These are phyloP conservation scores for Ascomycota sp. DNA, from an alignment of 2,329 filamentous ascomycete genomes.

Conservation along the genomic window DNA sequence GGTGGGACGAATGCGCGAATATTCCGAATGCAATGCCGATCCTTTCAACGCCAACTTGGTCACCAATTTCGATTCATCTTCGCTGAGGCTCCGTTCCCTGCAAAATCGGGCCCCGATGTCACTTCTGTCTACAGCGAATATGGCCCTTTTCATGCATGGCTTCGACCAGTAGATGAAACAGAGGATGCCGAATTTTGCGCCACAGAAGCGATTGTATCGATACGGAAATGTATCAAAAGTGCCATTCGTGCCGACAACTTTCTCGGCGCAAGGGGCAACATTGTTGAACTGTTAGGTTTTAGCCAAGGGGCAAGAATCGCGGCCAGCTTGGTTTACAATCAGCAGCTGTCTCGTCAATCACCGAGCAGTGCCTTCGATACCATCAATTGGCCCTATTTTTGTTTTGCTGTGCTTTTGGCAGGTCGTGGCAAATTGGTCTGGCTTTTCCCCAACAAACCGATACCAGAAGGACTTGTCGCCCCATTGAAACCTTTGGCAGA, in stretches of 20 bases:
- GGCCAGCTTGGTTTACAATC: conserved; percentile 31
- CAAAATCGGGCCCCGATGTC: conserved; percentile 38
- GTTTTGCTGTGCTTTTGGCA: conserved; percentile 4
- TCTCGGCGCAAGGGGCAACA: conserved; percentile 22
- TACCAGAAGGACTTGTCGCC: neutral
- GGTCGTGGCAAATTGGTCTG: conserved; percentile 3
- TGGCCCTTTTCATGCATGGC: conserved; percentile 37
- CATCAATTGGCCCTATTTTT: conserved; percentile 1
- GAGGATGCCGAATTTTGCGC: conserved; percentile 6
- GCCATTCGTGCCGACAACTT: conserved; percentile 27
- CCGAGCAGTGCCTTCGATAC: neutral
- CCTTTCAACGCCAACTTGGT: conserved; percentile 19
- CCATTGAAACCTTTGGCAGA: neutral
- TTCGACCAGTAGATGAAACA: conserved; percentile 26
- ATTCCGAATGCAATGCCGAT: conserved; percentile 43
- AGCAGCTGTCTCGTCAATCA: conserved; percentile 26
- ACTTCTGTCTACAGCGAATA: conserved; percentile 37
- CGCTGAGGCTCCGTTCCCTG: conserved; percentile 43
- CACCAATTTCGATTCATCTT: conserved; percentile 46
- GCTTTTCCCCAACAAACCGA: conserved; percentile 2
- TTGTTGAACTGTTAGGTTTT: conserved; percentile 38
- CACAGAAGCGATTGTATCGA: neutral
- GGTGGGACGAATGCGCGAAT: conserved; percentile 46
- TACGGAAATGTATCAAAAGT: conserved; percentile 6
- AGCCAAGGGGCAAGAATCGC: conserved; percentile 39